A percentile compares a stretch with the other conserved stretches of the same genome.
Conservation (phyloP, 2,329 filamentous ascomycete genomes). For the Fusarium stilboides region DNA sequence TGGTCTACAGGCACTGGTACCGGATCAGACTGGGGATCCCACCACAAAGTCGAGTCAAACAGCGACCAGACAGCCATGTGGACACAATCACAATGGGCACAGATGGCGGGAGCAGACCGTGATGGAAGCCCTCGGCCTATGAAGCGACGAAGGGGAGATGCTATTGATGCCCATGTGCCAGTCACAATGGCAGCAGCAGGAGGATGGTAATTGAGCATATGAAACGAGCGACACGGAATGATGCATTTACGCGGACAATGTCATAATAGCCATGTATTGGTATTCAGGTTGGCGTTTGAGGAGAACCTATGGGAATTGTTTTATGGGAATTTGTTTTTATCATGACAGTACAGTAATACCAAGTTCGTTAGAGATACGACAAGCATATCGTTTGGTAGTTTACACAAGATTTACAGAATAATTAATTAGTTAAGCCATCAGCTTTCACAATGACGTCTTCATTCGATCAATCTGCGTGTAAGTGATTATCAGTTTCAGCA, state of each 20-base stretch:
- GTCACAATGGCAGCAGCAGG: conserved; percentile 50
- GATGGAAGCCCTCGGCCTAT: conserved; percentile 56
- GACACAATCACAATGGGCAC: conserved; percentile 55
- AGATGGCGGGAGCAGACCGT: conserved; percentile 54
- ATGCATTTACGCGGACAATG: conserved; percentile 41
- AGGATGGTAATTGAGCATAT: conserved; percentile 49
- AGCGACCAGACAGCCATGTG: conserved; percentile 54
- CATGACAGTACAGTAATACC: conserved; percentile 34
- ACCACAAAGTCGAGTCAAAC: conserved; percentile 52
- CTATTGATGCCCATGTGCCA: conserved; percentile 53
- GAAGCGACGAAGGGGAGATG: conserved; percentile 57
- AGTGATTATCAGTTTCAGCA: conserved; percentile 5
- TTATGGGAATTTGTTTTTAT: conserved; percentile 20
- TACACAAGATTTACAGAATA: conserved; percentile 6
- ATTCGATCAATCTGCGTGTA: background rate
- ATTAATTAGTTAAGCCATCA: conserved; percentile 12
- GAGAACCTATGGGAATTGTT: conserved; percentile 16
- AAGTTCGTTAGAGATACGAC: conserved; percentile 33
- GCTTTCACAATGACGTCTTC: background rate
- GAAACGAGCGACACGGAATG: conserved; percentile 15
- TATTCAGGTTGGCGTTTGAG: conserved; percentile 30
- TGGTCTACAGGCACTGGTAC: conserved; percentile 52
- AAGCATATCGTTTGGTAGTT: conserved; percentile 34
- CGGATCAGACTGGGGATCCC: conserved; percentile 54
- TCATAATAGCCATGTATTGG: conserved; percentile 35